phyloP scores from a whole-genome alignment of 2,329 filamentous ascomycete species.

The Penicillium sp. region DNA sequence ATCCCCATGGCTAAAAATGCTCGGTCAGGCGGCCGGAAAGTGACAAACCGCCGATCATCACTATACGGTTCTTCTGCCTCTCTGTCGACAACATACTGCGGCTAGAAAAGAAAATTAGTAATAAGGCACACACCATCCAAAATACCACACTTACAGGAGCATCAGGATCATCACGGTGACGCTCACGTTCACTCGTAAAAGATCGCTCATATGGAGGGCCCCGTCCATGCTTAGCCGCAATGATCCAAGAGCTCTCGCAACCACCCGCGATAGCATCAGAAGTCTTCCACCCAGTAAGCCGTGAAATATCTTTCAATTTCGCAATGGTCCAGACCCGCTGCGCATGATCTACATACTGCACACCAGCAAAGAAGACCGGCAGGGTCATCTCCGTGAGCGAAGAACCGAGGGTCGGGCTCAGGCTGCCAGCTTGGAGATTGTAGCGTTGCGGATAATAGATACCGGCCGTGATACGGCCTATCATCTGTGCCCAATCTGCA shows the following conservation, averaged over 20 bases:
- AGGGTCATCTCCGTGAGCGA: slow-evolving; percentile 81
- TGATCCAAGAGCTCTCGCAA: slow-evolving; percentile 82
- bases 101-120: slow-evolving; percentile 3
- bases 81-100: slow-evolving; percentile 26
- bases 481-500: slow-evolving; percentile 66
- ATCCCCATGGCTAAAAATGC: slow-evolving; percentile 77
- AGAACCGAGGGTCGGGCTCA: slow-evolving; percentile 76
- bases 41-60: slow-evolving; percentile 54
- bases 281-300: slow-evolving; percentile 84
- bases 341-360: slow-evolving; percentile 69
- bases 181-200: slow-evolving; percentile 16
- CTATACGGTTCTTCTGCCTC: slow-evolving; percentile 24
- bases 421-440: slow-evolving; percentile 44
- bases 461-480: slow-evolving; percentile 80
- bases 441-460: slow-evolving; percentile 49
- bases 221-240: slow-evolving; percentile 68
- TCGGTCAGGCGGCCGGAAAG: slow-evolving; percentile 63
- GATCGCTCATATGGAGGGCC: slow-evolving; percentile 69
- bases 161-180: slow-evolving; percentile 1
- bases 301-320: slow-evolving; percentile 71
- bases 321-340: slow-evolving; percentile 79
- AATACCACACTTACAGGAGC: slow-evolving; percentile 13
- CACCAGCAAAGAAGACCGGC: slow-evolving; percentile 80
- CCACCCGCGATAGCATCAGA: slow-evolving; percentile 77
- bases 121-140: background rate